Base-by-base conservation (phyloP, 805 yeast genomes). In the Candida khao-thaluensis region DNA sequence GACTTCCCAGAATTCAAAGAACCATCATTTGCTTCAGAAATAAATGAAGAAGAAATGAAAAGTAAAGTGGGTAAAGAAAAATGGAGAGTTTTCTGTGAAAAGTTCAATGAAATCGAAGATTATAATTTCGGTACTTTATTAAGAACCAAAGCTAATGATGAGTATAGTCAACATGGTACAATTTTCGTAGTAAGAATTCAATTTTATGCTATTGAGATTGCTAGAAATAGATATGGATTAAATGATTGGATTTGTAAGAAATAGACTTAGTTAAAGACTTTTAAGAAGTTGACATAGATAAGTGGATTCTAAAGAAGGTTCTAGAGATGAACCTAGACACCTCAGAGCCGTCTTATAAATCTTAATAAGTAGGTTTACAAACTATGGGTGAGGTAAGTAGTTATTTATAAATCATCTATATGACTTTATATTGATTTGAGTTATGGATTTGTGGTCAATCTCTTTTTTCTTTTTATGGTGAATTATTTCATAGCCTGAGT, bases 121-220 rank as follows among this genome's bases (percentile, higher is more conserved):
- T 93, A 76, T 69, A 93, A 93, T 67, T 93, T 93, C 60, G 99
- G 99, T 47, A 90, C 98, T 12, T 71, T 93, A 51, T 70, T 93
- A 54, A 82, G 99, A 72, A 66, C 77, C n/a, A 80, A 77, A 48
- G 61, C 85, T 25, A 60, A 66, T 33, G 82, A 72, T 21, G 96
- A 87, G 62, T 93, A 93, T 63, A 77, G 78, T 34, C 87, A 91
- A 66, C 77, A 80, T 32, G 80, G 83, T 42, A 86, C 98, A 32
- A 85, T 89, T 38, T 91, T 93, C 53, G 96, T 73, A 8, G 93
- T 91, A 43, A 82, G 98, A 69, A 79, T 91, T 58, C 98, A 93
- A 68, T 93, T 93, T 60, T 85, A 90, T 54, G 96, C 96, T 40
- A 76, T 89, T 57, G 99, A 93, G 71, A 84, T 93, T 48, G 88